These are phyloP conservation scores for Exsudoporus frostii DNA, from an alignment of 768 basidiomycete genomes.

Conservation along the genomic window DNA sequence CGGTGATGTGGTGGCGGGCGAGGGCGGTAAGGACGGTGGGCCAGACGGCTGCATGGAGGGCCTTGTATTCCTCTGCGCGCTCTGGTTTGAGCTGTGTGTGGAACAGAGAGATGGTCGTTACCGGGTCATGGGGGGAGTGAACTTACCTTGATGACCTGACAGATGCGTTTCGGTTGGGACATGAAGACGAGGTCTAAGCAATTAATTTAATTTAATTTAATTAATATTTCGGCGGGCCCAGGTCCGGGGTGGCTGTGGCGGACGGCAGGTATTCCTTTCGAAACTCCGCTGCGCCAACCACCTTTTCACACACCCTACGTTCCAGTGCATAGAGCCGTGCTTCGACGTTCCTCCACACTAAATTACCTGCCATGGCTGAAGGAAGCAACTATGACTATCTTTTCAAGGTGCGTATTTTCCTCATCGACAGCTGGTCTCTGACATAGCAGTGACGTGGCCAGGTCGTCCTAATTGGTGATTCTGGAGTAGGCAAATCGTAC, in stretches of 20 bases:
- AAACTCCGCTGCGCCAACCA: conserved; percentile 30
- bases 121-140: background rate
- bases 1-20: conserved; percentile 57
- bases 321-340: conserved; percentile 1
- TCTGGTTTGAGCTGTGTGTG: conserved; percentile 52
- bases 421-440: background rate
- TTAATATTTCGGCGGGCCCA: background rate
- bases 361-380: conserved; percentile 65
- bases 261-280: conserved; percentile 7
- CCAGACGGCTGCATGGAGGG: conserved; percentile 64
- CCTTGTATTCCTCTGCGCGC: conserved; percentile 48
- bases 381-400: conserved; percentile 97
- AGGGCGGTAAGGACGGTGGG: conserved; percentile 65
- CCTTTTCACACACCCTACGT: background rate
- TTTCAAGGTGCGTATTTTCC: conserved; percentile 73
- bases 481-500: conserved; percentile 99
- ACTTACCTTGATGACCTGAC: conserved; percentile 67
- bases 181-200: background rate
- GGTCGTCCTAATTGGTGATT: conserved; percentile 99
- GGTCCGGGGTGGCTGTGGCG: background rate
- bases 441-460: conserved; percentile 31
- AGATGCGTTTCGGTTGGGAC: conserved; percentile 49
- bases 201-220: background rate
- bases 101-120: background rate
- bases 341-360: background rate